Conservation (phyloP, 306 rosid genomes). For the Cicer bijugum region DNA sequence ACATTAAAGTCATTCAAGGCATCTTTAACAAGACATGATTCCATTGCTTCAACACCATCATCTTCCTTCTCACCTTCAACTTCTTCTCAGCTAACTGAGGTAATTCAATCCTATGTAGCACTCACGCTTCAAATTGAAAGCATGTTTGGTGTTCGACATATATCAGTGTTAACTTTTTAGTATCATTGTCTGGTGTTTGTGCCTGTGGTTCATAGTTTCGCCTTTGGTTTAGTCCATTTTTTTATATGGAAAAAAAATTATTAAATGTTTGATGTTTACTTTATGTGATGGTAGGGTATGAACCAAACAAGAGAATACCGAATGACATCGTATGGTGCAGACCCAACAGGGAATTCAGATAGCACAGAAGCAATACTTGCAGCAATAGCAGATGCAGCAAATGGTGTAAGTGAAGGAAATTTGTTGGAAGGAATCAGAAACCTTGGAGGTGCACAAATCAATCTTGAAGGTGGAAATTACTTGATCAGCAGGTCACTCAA, state of each 20-base stretch:
- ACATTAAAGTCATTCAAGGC: slow-evolving; percentile 55
- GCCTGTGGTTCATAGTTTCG: no score
- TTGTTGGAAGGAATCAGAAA: slow-evolving; percentile 67
- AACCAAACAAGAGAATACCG: slow-evolving; percentile 52
- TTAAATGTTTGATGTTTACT: slow-evolving; percentile 40
- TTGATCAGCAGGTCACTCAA: slow-evolving; percentile 61
- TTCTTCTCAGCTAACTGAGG: slow-evolving; percentile 46
- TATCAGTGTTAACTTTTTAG: no score
- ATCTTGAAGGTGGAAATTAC: slow-evolving; percentile 85
- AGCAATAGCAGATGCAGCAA: slow-evolving; percentile 69
- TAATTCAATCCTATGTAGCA: neutral
- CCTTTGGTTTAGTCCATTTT: slow-evolving; percentile 13
- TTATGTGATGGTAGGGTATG: slow-evolving; percentile 53
- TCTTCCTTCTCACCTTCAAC: slow-evolving; percentile 43
- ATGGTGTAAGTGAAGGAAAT: slow-evolving; percentile 47
- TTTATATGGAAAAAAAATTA: neutral
- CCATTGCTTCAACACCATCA: slow-evolving; percentile 50
- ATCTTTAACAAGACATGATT: slow-evolving; percentile 50
- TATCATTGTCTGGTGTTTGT: no score
- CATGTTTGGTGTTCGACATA: no score
- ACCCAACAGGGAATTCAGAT: slow-evolving; percentile 75
- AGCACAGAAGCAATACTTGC: slow-evolving; percentile 70
- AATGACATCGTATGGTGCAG: slow-evolving; percentile 83
- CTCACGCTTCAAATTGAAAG: no score
- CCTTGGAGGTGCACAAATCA: slow-evolving; percentile 76